phyloP scores from a whole-genome alignment of 2,329 filamentous ascomycete species.

The Coniella vitis region DNA sequence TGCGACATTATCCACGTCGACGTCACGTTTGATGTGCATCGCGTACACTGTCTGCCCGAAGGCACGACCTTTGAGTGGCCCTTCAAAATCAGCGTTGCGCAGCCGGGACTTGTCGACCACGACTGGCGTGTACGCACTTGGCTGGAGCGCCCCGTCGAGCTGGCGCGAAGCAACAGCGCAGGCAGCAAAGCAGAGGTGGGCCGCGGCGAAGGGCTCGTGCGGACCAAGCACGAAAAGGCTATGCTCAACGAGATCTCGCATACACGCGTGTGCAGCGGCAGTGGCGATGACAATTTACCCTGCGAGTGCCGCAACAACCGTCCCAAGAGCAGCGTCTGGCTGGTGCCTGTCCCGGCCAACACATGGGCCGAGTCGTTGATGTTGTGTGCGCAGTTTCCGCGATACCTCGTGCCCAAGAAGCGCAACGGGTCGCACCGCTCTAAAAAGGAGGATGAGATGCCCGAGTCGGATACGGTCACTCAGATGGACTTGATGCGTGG shows the following conservation, averaged over 20 bases:
- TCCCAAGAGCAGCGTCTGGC: constrained; percentile 40
- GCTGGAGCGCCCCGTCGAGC: constrained; percentile 49
- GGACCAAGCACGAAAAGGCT: constrained; percentile 29
- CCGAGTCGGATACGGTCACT: constrained; percentile 26
- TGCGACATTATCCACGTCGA: constrained; percentile 58
- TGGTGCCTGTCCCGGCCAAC: constrained; percentile 49
- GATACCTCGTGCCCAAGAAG: constrained; percentile 26
- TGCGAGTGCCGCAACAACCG: constrained; percentile 44
- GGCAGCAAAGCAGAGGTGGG: constrained; percentile 27
- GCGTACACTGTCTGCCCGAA: constrained; percentile 49
- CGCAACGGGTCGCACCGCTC: background rate
- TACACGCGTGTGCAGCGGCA: constrained; percentile 34
- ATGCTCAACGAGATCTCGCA: constrained; percentile 43
- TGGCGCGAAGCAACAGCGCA: constrained; percentile 35
- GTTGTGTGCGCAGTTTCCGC: constrained; percentile 46
- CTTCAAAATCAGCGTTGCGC: constrained; percentile 52
- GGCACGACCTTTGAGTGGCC: constrained; percentile 54
- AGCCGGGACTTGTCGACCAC: constrained; percentile 46
- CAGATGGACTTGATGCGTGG: constrained; percentile 52
- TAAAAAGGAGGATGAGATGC: constrained; percentile 22
- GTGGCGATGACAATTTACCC: constrained; percentile 37
- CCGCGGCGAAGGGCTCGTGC: background rate
- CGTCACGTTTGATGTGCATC: constrained; percentile 51
- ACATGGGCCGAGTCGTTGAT: constrained; percentile 54
- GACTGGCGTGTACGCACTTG: constrained; percentile 55